These are phyloP conservation scores for Alternaria incomplexa DNA, from an alignment of 2,329 filamentous ascomycete species.

Conservation along the genomic window DNA sequence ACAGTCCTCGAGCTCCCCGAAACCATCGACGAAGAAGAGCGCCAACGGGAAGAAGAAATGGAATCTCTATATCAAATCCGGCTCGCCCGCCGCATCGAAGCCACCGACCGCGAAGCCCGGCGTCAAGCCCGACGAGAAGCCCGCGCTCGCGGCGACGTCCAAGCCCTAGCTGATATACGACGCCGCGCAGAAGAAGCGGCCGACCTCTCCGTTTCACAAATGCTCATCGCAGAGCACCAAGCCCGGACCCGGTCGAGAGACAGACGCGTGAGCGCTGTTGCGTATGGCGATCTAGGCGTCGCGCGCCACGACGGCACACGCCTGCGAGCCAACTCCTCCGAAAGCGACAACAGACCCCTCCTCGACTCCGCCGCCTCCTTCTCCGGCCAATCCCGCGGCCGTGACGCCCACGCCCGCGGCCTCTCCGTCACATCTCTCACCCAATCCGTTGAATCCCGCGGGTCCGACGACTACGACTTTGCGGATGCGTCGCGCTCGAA, in stretches of 20 bases:
- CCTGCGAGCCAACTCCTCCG: constrained; percentile 73
- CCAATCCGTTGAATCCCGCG: constrained; percentile 45
- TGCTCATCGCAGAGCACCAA: constrained; percentile 65
- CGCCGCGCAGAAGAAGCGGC: constrained; percentile 56
- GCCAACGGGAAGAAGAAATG: constrained; percentile 86
- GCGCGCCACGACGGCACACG: constrained; percentile 79
- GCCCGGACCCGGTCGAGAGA: constrained; percentile 55
- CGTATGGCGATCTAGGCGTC: constrained; percentile 77
- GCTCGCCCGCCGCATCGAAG: constrained; percentile 74
- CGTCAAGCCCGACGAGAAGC: constrained; percentile 74
- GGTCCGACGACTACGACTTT: constrained; percentile 47
- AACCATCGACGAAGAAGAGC: constrained; percentile 78
- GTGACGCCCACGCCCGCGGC: constrained; percentile 49
- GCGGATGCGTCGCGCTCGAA: constrained; percentile 31
- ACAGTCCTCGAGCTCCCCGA: constrained; percentile 85
- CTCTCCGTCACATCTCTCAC: constrained; percentile 51
- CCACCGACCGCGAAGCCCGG: constrained; percentile 78
- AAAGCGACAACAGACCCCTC: constrained; percentile 74
- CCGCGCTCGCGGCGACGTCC: constrained; percentile 71
- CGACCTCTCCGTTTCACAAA: constrained; percentile 49
- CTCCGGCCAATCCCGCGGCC: constrained; percentile 36
- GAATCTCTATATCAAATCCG: constrained; percentile 90
- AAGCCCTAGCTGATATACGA: constrained; percentile 67
- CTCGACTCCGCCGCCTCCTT: constrained; percentile 75
- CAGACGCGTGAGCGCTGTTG: constrained; percentile 74